A percentile compares a stretch with the other conserved stretches of the same genome.
Evolutionary conservation across 495 filamentous ascomycete genomes (phyloP).

Genomic region (Neurospora sp.): DNA sequence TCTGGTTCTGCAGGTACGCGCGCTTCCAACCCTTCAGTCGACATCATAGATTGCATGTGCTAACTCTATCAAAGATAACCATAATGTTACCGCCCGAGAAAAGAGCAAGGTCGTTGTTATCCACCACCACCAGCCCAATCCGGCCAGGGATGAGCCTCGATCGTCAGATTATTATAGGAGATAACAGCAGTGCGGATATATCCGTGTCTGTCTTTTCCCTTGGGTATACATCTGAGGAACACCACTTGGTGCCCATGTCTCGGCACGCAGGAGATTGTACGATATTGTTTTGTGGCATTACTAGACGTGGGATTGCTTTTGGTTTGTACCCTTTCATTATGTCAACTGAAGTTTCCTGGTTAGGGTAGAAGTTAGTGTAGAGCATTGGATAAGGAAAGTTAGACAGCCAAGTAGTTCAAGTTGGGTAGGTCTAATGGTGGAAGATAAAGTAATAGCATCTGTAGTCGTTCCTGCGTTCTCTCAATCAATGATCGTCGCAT

Average conservation of each 20-base stretch:
- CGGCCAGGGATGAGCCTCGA: conserved; percentile 8
- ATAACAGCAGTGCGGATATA: neutral
- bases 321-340: neutral
- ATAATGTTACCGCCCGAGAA: neutral
- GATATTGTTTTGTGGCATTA: neutral
- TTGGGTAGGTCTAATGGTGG: neutral
- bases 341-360: neutral
- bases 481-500: neutral
- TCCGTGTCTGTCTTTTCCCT: neutral
- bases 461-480: neutral
- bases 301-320: neutral
- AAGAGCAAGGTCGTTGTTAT: conserved; percentile 3
- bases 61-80: neutral
- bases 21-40: neutral
- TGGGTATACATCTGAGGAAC: neutral
- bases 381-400: neutral
- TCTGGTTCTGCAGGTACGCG: neutral
- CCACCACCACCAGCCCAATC: conserved; percentile 9
- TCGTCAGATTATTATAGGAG: conserved; percentile 4
- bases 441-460: neutral
- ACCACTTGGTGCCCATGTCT: neutral
- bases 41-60: neutral
- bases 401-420: neutral
- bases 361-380: neutral
- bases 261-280: neutral